phyloP scores from a whole-genome alignment of 2,329 filamentous ascomycete species.

The Diplodia corticola region DNA sequence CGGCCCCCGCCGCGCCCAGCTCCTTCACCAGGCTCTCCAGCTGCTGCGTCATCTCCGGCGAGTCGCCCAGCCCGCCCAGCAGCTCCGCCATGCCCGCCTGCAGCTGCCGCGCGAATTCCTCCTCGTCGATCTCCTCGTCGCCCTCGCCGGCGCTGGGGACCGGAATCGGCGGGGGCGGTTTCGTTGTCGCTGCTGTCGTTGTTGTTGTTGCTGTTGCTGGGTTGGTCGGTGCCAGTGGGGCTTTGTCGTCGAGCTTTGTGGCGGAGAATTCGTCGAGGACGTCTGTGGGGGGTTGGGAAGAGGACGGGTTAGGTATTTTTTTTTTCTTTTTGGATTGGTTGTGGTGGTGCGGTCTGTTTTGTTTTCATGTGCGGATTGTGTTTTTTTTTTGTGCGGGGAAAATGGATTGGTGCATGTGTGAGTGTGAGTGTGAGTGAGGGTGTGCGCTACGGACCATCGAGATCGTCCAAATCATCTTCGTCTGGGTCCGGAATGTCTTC shows the following conservation, averaged over 20 bases:
- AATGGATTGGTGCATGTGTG: neutral
- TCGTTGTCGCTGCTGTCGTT: conserved; percentile 36
- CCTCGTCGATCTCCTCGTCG: conserved; percentile 54
- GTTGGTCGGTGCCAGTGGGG: conserved; percentile 20
- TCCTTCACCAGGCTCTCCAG: conserved; percentile 78
- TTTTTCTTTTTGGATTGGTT: too few relatives aligned
- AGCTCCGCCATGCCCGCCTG: conserved; percentile 86
- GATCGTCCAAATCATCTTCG: conserved; percentile 86
- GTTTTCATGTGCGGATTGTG: too few relatives aligned
- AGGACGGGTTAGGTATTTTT: neutral
- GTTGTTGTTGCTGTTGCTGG: conserved; percentile 32
- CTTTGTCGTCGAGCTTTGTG: conserved; percentile 53
- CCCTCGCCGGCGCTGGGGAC: conserved; percentile 27
- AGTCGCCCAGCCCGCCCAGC: conserved; percentile 65
- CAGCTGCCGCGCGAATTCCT: conserved; percentile 81
- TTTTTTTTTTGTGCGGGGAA: too few relatives aligned
- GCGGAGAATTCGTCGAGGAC: conserved; percentile 89
- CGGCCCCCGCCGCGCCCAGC: conserved; percentile 53
- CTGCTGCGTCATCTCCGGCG: conserved; percentile 71
- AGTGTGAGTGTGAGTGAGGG: too few relatives aligned
- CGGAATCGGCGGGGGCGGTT: conserved; percentile 34
- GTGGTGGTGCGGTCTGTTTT: too few relatives aligned
- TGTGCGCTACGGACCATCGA: conserved; percentile 66
- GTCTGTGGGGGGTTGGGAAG: conserved; percentile 55
- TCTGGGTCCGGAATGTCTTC: conserved; percentile 71